Percentiles rank a stretch among this genome's conserved stretches.
Conservation (phyloP, 768 basidiomycete species). For the Tulasnella sp. region DNA sequence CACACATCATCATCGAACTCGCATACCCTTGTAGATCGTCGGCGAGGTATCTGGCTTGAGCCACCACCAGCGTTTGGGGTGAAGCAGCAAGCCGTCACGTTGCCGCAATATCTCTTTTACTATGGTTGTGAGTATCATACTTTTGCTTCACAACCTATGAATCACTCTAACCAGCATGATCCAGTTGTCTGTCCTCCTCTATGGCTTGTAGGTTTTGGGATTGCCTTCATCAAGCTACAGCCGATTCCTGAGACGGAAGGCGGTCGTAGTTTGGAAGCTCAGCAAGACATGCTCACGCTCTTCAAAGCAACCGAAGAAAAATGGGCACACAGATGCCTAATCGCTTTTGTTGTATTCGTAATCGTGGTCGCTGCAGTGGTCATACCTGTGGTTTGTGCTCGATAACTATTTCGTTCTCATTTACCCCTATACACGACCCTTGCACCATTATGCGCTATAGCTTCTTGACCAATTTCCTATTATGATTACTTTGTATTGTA, state of each 20-base stretch:
- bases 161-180: not conserved
- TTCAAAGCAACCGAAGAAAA: constrained; percentile 4
- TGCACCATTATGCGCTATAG: too few relatives aligned
- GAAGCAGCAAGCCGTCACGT: not conserved
- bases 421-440: not conserved
- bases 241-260: not conserved
- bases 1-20: too few relatives aligned
- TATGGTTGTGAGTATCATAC: constrained; percentile 5
- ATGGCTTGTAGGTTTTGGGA: constrained; percentile 8
- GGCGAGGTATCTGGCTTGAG: not conserved
- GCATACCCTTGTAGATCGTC: too few relatives aligned
- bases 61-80: constrained; percentile 12
- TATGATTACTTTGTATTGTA: too few relatives aligned
- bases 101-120: constrained; percentile 5
- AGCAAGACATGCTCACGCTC: constrained; percentile 2
- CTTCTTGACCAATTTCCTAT: too few relatives aligned
- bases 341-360: not conserved
- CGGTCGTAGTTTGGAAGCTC: constrained; percentile 2
- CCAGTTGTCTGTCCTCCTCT: constrained; percentile 8
- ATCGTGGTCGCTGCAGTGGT: not conserved
- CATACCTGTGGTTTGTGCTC: constrained; percentile 2
- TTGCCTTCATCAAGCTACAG: constrained; percentile 3
- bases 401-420: not conserved
- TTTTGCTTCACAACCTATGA: not conserved
- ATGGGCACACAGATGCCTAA: constrained; percentile 13